These are phyloP conservation scores for Scheffersomyces illinoinensis DNA, from an alignment of 1,139 yeast species.

Conservation along the genomic window DNA sequence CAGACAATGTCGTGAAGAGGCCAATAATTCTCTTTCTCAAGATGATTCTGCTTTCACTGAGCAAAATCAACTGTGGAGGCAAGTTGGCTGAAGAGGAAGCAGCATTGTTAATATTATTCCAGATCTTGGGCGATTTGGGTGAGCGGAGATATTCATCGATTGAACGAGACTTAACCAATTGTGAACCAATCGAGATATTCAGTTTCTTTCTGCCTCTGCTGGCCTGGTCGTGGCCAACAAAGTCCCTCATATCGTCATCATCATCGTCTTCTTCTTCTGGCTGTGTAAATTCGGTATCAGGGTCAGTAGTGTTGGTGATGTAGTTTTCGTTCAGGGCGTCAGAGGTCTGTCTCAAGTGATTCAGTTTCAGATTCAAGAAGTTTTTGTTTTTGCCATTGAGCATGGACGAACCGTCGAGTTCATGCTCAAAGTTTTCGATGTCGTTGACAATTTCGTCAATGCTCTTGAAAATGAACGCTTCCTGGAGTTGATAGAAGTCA, in stretches of 20 bases:
- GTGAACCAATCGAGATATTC: background rate
- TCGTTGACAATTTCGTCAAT: slow-evolving; percentile 56
- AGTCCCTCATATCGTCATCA: slow-evolving; percentile 13
- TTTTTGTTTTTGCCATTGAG: background rate
- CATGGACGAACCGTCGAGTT: slow-evolving; percentile 13
- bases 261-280: slow-evolving; percentile 31
- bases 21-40: slow-evolving; percentile 58
- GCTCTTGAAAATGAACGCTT: slow-evolving; percentile 45
- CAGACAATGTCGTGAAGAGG: slow-evolving; percentile 60
- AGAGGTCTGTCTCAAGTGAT: slow-evolving; percentile 4
- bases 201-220: slow-evolving; percentile 5
- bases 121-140: slow-evolving; percentile 36
- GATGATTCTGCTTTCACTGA: slow-evolving; percentile 49
- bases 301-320: slow-evolving; percentile 25
- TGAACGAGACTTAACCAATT: slow-evolving; percentile 29
- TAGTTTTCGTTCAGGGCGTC: slow-evolving; percentile 20
- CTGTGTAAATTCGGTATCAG: slow-evolving; percentile 34
- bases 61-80: slow-evolving; percentile 43
- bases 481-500: slow-evolving; percentile 56
- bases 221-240: slow-evolving; percentile 4
- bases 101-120: slow-evolving; percentile 30
- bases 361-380: background rate
- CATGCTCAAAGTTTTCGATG: slow-evolving; percentile 47
- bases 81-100: slow-evolving; percentile 16
- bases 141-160: slow-evolving; percentile 42